Base-by-base conservation (phyloP, 805 yeast genomes). In the Myxozyma neotropica region DNA sequence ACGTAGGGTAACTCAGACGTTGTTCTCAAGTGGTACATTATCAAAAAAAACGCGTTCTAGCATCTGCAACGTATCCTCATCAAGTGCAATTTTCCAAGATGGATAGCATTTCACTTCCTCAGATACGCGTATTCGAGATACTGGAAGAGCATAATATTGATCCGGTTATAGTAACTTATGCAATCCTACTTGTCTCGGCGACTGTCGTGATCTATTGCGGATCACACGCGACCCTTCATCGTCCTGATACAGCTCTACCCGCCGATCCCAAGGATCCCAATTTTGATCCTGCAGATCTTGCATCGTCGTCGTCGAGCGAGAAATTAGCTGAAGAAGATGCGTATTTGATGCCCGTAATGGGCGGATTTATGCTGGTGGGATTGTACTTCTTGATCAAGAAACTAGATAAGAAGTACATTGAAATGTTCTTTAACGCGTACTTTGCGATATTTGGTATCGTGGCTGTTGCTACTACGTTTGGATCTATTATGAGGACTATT, bases 291-390 rank as follows among this genome's bases (percentile, higher is more conserved):
- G 47, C 57, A 10, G 73, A 70, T 56, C 44, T 67, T 39, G 42
- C 45, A 4, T 33, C 46, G 15, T 53, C 40, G 47, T 40, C 50
- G 29, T 42, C 38, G 55, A 54, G 43, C 19, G 62, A 48, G 60
- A 45, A 48, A 35, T 35, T 70, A 6, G 62, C 57, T 19, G 73
- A 68, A 21, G 70, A 66, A 51, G 74, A 70, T 47, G 84, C 80
- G 0, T 40, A 76, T 4, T 17, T 71, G 2, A 66, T 81, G 68
- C 87, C 87, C 0, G 56, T 83, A 4, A 13, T 77, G 5, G 80
- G 81, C 4, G 79, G 80, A 6, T 53, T 63, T 19, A 67, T 66
- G n/a, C 70, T 83, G 42, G 58, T 72, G 31, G 74, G 75, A 0
- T 55, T 82, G 39, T 77, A 80, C 66, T 74, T 72, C 55, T 68